Evolutionary conservation across 441 rosid genomes (phyloP), one percentile per base, ranked within the genome.

Genomic region (Iberis amara): DNA sequence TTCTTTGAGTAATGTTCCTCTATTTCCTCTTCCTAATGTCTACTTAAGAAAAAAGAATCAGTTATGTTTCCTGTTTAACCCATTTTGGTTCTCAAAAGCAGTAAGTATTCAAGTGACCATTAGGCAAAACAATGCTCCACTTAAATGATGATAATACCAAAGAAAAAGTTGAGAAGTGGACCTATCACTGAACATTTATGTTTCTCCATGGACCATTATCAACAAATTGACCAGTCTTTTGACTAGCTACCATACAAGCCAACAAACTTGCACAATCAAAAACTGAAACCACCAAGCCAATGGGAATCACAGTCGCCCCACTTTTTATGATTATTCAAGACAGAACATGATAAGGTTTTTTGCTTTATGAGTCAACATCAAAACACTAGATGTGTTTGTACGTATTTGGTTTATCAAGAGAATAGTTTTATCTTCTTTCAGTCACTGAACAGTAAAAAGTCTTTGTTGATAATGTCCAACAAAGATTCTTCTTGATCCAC

Each of bases 231-330:
- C 61, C 6, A 47, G 35, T 54, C 52, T 37, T 60, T 48, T 60
- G 66, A 41, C 66, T 60, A 56, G 52, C 57, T 54, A 59, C 58
- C 62, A 66, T 42, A 60, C 57, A 54, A 37, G 37, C 71, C 57
- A 60, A 55, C 62, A 48, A 60, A 52, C 42, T 66, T 60, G 4
- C 53, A 60, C 36, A 40, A 42, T 11, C 38, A 46, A 31, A n/a
- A 30, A 31, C 6, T 46, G 45, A 48, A 59, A 41, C 52, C 66
- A 55, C 71, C 66, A 48, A 66, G 21, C 71, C 66, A 66, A 66
- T 66, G 53, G 66, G 66, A 60, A 48, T 28, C n/a, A 42, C n/a
- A 49, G 62, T 47, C 57, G 42, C 47, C 37, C 28, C 36, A 47
- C 24, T 28, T 59, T 39, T 8, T 10, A 24, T 7, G 48, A 41